These are phyloP conservation scores for Forsythia suspensa DNA, from an alignment of 257 asterid species.

Conservation along the genomic window DNA sequence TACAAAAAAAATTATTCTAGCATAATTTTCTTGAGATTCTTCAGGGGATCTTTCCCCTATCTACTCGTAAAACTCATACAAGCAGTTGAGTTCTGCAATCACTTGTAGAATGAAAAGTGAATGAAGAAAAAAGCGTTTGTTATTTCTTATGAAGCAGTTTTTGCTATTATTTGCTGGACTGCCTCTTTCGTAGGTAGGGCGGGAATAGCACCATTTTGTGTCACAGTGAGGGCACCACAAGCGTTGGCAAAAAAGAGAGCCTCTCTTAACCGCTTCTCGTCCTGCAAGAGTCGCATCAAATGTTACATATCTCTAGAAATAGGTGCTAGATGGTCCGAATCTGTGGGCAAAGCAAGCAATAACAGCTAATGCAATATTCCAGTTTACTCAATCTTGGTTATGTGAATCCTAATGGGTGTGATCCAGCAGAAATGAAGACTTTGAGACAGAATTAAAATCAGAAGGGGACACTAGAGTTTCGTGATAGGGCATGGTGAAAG, in stretches of 20 bases:
- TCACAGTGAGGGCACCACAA: constrained; percentile 92
- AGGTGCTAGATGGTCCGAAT: not conserved
- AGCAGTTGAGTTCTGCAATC: not conserved
- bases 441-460: not conserved
- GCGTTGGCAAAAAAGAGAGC: constrained; percentile 79
- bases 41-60: not conserved
- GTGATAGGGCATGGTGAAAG: not conserved
- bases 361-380: not conserved
- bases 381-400: not conserved
- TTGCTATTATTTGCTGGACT: constrained; percentile 42
- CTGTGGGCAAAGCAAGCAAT: not conserved
- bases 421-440: not conserved
- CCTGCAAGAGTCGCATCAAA: constrained; percentile 38
- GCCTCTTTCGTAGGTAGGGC: constrained; percentile 77
- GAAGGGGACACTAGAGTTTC: not conserved
- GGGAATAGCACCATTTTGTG: constrained; percentile 83
- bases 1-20: not conserved
- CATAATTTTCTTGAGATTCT: not conserved
- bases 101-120: not conserved
- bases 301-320: constrained; percentile 4
- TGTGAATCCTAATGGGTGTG: not conserved
- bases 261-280: constrained; percentile 60
- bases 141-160: constrained; percentile 32
- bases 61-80: not conserved
- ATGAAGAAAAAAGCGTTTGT: not conserved